These are phyloP conservation scores for Chimonanthus praecox DNA, from an alignment of 164 flowering plant genomes.

Conservation along the genomic window DNA sequence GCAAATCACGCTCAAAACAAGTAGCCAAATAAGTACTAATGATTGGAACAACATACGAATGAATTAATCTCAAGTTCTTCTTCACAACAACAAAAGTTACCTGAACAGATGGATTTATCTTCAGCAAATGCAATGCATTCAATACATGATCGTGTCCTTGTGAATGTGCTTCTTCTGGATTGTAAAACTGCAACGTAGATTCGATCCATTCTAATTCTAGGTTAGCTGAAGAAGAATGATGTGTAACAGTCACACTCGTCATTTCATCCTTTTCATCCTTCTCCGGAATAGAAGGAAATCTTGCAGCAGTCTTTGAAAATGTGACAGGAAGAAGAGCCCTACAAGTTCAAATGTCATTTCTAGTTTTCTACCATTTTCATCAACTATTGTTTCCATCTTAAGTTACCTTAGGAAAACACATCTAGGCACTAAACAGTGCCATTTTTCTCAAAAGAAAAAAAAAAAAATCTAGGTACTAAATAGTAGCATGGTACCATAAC, in stretches of 20 bases:
- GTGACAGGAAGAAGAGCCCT: constrained; percentile 32
- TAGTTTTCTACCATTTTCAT: neutral
- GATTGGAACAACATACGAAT: no score
- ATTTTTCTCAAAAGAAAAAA: no score
- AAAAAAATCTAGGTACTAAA: no score
- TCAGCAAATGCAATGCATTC: constrained; percentile 60
- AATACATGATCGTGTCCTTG: constrained; percentile 35
- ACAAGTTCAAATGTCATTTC: constrained; percentile 2
- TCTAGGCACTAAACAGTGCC: no score
- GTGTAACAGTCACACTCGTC: constrained; percentile 11
- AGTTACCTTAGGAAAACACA: no score
- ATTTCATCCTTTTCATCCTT: constrained; percentile 14
- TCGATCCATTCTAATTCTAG: constrained; percentile 61
- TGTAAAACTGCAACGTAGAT: constrained; percentile 34
- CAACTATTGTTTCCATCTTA: no score
- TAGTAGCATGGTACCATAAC: no score
- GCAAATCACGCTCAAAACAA: no score
- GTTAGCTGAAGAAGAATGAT: constrained; percentile 22
- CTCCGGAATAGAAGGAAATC: constrained; percentile 15
- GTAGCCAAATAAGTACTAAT: no score
- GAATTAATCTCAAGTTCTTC: no score
- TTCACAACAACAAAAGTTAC: constrained; percentile 18
- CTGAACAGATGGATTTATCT: constrained; percentile 67
- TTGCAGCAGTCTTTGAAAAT: constrained; percentile 10
- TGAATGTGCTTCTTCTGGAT: constrained; percentile 27